Percentiles rank a stretch among this genome's conserved stretches.
Conservation (phyloP, 805 yeast genomes). For the Candida sakaeoensis region DNA sequence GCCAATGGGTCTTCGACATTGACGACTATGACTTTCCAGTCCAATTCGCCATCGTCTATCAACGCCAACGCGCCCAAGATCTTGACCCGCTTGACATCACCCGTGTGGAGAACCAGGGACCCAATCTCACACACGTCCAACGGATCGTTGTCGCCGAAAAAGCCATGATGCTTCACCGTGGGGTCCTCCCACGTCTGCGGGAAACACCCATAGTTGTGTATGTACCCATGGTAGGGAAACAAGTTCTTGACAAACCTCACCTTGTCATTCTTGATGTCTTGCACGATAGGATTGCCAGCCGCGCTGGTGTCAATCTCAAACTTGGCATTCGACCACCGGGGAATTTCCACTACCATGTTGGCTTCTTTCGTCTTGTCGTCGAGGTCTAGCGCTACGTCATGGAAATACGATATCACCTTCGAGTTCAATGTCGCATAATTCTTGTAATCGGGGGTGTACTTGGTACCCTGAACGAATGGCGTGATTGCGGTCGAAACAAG, state of each 20-base stretch:
- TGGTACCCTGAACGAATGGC: constrained; percentile 24
- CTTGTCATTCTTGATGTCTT: constrained; percentile 73
- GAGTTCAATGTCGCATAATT: constrained; percentile 45
- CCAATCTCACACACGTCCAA: constrained; percentile 84
- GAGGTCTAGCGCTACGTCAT: constrained; percentile 62
- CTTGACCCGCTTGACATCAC: constrained; percentile 82
- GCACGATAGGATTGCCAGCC: constrained; percentile 72
- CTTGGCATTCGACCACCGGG: constrained; percentile 78
- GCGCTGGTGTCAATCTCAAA: constrained; percentile 64
- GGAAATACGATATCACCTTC: constrained; percentile 60
- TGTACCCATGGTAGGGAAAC: constrained; percentile 81
- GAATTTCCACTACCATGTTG: constrained; percentile 44
- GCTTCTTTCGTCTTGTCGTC: constrained; percentile 39
- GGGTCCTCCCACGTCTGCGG: constrained; percentile 99
- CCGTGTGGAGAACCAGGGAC: constrained; percentile 58
- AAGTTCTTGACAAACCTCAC: constrained; percentile 73
- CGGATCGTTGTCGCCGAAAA: constrained; percentile 45
- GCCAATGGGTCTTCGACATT: constrained; percentile 85
- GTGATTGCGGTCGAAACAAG: background rate
- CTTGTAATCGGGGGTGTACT: constrained; percentile 34
- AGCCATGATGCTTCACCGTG: constrained; percentile 43
- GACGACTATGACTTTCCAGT: constrained; percentile 89
- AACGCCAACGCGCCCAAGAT: constrained; percentile 92
- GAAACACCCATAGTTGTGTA: constrained; percentile 84
- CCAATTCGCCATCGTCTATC: constrained; percentile 88